A percentile compares a stretch with the other conserved stretches of the same genome.
These are phyloP conservation scores for Amauroascus verrucosus DNA, from an alignment of 2,329 filamentous ascomycete species.

Conservation along the genomic window DNA sequence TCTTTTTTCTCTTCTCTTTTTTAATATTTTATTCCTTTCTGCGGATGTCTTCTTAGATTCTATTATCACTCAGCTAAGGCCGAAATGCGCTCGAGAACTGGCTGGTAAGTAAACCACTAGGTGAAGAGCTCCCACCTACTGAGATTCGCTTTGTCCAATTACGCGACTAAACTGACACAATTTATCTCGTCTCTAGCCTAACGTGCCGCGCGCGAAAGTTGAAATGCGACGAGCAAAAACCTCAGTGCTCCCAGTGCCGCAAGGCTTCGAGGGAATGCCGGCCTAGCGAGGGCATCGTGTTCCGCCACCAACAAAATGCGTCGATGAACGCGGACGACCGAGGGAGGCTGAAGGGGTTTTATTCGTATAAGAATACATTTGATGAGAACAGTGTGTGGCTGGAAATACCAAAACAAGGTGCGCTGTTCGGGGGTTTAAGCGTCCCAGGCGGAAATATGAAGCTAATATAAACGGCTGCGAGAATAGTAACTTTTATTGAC, in stretches of 20 bases:
- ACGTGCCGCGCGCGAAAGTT: conserved; percentile 53
- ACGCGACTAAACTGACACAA: not conserved
- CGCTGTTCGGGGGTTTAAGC: conserved; percentile 11
- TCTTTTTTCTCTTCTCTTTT: not conserved
- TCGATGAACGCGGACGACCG: conserved; percentile 50
- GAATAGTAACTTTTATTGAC: conserved; percentile 50
- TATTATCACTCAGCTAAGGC: conserved; percentile 5
- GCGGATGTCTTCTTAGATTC: not conserved
- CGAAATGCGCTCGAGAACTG: conserved; percentile 37
- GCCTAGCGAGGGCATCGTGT: conserved; percentile 53
- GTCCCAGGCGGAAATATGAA: not conserved
- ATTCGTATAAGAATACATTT: conserved; percentile 57
- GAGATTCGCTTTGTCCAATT: too few species aligned
- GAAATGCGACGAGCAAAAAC: conserved; percentile 55
- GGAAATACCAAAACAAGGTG: conserved; percentile 50
- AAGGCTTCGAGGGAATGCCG: conserved; percentile 52
- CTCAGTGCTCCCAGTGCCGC: conserved; percentile 50
- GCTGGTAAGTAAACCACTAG: conserved; percentile 28
- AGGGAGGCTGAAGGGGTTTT: conserved; percentile 48
- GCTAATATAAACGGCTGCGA: conserved; percentile 1
- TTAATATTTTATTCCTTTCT: not conserved
- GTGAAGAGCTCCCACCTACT: too few species aligned
- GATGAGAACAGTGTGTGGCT: conserved; percentile 52
- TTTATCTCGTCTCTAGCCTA: conserved; percentile 27
- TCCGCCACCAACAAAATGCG: conserved; percentile 59